phyloP scores from a whole-genome alignment of 2,329 filamentous ascomycete species.

The Aspergillus persii region DNA sequence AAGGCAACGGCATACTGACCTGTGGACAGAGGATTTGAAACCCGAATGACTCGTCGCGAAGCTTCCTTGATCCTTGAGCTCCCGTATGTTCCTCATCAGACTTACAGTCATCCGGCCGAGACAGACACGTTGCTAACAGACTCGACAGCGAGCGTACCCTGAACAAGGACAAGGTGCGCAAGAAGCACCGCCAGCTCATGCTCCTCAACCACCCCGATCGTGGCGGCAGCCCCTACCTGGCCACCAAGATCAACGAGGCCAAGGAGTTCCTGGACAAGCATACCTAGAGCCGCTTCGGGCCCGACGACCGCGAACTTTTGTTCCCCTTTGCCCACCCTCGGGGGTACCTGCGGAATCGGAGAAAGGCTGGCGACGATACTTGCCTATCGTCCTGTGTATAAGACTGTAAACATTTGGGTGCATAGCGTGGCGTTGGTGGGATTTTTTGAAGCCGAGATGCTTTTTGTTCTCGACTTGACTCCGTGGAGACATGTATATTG shows the following conservation, averaged over 20 bases:
- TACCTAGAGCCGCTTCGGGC: conserved; percentile 15
- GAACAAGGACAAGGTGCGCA: conserved; percentile 90
- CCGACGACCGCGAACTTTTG: not conserved
- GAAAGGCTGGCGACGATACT: conserved; percentile 3
- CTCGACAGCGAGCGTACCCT: conserved; percentile 72
- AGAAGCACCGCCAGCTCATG: conserved; percentile 94
- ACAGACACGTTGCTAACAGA: conserved; percentile 9
- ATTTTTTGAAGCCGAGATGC: conserved; percentile 24
- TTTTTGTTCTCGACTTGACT: conserved; percentile 13
- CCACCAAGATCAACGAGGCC: conserved; percentile 97
- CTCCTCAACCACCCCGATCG: conserved; percentile 96
- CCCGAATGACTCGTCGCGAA: conserved; percentile 88
- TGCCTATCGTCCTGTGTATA: conserved; percentile 17
- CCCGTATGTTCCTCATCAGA: conserved; percentile 57
- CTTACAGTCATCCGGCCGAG: not conserved
- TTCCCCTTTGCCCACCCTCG: not conserved
- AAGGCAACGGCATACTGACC: conserved; percentile 11
- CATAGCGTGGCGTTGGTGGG: conserved; percentile 43
- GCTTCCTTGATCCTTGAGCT: conserved; percentile 87
- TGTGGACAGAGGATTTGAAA: conserved; percentile 71
- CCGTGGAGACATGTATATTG: conserved; percentile 62
- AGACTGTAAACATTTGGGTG: conserved; percentile 30
- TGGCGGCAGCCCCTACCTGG: conserved; percentile 91
- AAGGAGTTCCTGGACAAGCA: conserved; percentile 92
- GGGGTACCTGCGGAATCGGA: not conserved